Percentiles rank a stretch among this genome's conserved stretches.
These are phyloP conservation scores for Chaetomiaceae sp. DNA, from an alignment of 2,329 filamentous ascomycete species.

Conservation along the genomic window DNA sequence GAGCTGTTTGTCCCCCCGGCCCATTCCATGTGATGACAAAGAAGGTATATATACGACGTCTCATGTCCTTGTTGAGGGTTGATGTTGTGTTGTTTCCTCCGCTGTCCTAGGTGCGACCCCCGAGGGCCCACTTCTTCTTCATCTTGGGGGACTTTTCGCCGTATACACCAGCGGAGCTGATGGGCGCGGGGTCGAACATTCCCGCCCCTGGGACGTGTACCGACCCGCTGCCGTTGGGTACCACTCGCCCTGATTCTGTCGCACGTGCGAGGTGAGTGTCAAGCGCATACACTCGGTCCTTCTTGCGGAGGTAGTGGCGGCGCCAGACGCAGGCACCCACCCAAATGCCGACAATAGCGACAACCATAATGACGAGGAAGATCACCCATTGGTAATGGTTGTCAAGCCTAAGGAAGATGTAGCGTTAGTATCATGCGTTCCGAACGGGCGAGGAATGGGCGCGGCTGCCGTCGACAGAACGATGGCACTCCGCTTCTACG, in stretches of 20 bases:
- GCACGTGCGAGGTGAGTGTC: constrained; percentile 38
- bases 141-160: constrained; percentile 41
- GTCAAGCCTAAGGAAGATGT: constrained; percentile 50
- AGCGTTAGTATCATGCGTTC: constrained; percentile 9
- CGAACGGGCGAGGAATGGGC: neutral
- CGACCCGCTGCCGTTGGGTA: constrained; percentile 37
- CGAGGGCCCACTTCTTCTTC: constrained; percentile 47
- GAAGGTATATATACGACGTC: neutral
- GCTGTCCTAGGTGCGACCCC: constrained; percentile 37
- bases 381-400: constrained; percentile 76
- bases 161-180: constrained; percentile 31
- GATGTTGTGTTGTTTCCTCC: neutral
- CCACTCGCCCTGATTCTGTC: constrained; percentile 30
- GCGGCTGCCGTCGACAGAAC: neutral
- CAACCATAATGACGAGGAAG: constrained; percentile 69
- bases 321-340: constrained; percentile 66
- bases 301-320: constrained; percentile 67
- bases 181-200: constrained; percentile 38
- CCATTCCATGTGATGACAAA: neutral
- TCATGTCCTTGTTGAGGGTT: neutral
- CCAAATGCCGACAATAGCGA: constrained; percentile 65
- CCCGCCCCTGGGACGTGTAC: constrained; percentile 33
- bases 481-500: neutral
- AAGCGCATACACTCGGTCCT: constrained; percentile 53
- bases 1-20: neutral